Conservation (phyloP, 805 yeast species). For the Nakazawaea anatomiae region DNA sequence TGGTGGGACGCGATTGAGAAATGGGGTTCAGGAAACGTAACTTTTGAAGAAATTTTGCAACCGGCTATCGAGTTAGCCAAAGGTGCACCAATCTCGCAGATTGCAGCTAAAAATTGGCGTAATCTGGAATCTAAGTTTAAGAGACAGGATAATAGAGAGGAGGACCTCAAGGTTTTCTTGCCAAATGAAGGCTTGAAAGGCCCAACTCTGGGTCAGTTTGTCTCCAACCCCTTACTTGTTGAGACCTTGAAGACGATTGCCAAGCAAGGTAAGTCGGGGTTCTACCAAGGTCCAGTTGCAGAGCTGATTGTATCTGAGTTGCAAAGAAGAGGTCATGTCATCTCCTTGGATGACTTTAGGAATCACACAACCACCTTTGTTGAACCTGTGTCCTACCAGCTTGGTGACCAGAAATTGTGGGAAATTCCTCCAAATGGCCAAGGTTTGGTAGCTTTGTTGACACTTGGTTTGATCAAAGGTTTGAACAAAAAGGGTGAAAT, state of each 20-base stretch:
- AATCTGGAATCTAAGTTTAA: constrained; percentile 32
- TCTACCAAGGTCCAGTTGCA: constrained; percentile 68
- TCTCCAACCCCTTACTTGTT: constrained; percentile 48
- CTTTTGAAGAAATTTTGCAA: constrained; percentile 49
- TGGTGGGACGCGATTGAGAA: constrained; percentile 64
- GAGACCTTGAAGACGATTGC: constrained; percentile 46
- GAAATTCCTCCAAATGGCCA: constrained; percentile 86
- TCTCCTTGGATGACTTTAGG: constrained; percentile 50
- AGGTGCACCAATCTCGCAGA: constrained; percentile 60
- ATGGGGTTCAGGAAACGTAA: constrained; percentile 70
- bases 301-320: constrained; percentile 54
- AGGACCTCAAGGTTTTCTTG: constrained; percentile 26
- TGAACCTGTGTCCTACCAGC: constrained; percentile 53
- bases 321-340: constrained; percentile 46
- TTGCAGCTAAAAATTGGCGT: constrained; percentile 49
- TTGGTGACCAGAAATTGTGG: constrained; percentile 56
- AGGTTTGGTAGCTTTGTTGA: constrained; percentile 68
- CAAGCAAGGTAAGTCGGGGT: constrained; percentile 54
- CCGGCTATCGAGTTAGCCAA: constrained; percentile 70
- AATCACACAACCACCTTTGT: constrained; percentile 56
- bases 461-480: constrained; percentile 59
- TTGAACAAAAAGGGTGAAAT: constrained; percentile 38
- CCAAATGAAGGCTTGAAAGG: constrained; percentile 31
- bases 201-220: constrained; percentile 56
- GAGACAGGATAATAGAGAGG: constrained; percentile 24